phyloP scores from a whole-genome alignment of 176 grass and related monocot genomes.

The Metroxylon sagu region DNA sequence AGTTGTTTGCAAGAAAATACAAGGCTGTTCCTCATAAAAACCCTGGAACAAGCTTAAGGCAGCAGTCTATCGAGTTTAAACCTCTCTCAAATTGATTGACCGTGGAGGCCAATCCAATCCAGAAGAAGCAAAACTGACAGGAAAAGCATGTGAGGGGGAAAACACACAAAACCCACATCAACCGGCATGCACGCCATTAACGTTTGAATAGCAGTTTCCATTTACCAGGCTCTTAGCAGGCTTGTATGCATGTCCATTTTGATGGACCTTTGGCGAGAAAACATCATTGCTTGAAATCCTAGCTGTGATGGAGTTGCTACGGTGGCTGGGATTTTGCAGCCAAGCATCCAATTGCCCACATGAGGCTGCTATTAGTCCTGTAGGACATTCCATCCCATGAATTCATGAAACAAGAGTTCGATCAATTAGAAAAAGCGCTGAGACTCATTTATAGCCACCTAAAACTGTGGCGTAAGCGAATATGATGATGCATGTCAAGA shows the following conservation, averaged over 20 bases:
- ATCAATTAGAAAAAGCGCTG: background rate
- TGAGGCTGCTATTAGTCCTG: slow-evolving; percentile 78
- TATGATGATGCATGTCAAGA: too few species aligned
- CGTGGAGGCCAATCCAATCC: too few species aligned
- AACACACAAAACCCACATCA: too few species aligned
- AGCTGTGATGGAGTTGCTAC: background rate
- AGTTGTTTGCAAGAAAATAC: too few species aligned
- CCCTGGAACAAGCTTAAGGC: too few species aligned
- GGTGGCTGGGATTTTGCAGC: slow-evolving; percentile 25
- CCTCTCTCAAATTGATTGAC: too few species aligned
- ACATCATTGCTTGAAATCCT: slow-evolving; percentile 8
- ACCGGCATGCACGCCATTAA: background rate
- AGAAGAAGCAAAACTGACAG: too few species aligned
- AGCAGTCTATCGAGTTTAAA: too few species aligned
- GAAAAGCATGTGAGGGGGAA: too few species aligned
- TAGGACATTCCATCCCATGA: background rate
- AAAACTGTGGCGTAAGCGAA: too few species aligned
- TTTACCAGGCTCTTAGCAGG: background rate
- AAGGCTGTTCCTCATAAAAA: too few species aligned
- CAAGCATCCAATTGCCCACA: slow-evolving; percentile 47
- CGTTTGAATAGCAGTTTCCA: background rate
- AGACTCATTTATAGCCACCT: too few species aligned
- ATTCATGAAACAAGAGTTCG: background rate
- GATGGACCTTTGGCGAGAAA: slow-evolving; percentile 14
- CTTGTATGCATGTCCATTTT: slow-evolving; percentile 33